Evolutionary conservation across 202 grass and related monocot genomes (phyloP).

Genomic region (Elaeis oleifera): DNA sequence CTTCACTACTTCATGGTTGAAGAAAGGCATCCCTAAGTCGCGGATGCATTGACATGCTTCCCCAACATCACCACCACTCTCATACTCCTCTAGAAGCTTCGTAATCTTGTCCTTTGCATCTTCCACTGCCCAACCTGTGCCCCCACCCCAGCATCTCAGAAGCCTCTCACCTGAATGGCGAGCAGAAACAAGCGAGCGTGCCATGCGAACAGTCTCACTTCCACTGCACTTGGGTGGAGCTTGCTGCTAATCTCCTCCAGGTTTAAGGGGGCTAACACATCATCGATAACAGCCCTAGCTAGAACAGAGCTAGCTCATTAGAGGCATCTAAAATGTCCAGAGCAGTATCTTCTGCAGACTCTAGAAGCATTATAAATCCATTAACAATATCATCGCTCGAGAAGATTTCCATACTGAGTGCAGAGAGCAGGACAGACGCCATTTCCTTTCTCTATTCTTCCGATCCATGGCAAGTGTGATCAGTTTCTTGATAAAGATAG

Average conservation of each 20-base stretch:
- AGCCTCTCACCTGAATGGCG: constrained; percentile 9
- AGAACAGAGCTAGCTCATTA: constrained; percentile 6
- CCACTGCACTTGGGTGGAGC: background rate
- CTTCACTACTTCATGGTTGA: constrained; percentile 7
- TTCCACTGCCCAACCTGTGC: constrained; percentile 6
- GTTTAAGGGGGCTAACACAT: constrained; percentile 1
- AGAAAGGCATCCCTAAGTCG: constrained; percentile 8
- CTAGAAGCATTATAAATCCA: constrained; percentile 6
- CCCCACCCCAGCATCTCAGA: constrained; percentile 1
- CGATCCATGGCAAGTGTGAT: constrained; percentile 8
- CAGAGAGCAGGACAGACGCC: constrained; percentile 6
- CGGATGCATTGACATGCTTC: background rate
- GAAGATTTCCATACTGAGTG: constrained; percentile 1
- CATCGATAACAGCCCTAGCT: constrained; percentile 1
- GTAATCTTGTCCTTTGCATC: constrained; percentile 12
- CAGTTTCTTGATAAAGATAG: constrained; percentile 10
- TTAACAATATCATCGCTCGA: constrained; percentile 5
- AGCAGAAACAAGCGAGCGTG: constrained; percentile 4
- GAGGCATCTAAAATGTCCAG: constrained; percentile 6
- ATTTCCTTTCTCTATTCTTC: constrained; percentile 11
- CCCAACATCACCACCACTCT: no score
- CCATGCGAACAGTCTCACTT: background rate
- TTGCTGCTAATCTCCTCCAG: constrained; percentile 6
- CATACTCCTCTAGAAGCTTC: no score
- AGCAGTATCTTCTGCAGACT: constrained; percentile 2